phyloP scores from a whole-genome alignment of 2,329 filamentous ascomycete genomes.

The Arachnomyces sp. region DNA sequence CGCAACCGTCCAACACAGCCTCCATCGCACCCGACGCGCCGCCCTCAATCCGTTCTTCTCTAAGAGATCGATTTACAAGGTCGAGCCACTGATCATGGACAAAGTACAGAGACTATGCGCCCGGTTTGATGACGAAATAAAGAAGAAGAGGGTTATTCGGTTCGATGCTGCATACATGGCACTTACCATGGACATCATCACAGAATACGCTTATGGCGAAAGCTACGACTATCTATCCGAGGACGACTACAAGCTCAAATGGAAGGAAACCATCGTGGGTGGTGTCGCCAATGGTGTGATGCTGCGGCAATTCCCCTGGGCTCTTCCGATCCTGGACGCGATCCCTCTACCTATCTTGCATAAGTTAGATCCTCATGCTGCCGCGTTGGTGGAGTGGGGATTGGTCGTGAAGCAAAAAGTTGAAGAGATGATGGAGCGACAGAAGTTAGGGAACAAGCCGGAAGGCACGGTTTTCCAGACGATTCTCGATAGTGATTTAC shows the following conservation, averaged over 20 bases:
- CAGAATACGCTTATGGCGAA: conserved; percentile 31
- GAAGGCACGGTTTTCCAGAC: conserved; percentile 1
- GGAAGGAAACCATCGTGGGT: conserved; percentile 19
- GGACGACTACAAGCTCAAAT: conserved; percentile 18
- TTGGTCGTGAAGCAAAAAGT: neutral
- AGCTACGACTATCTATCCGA: conserved; percentile 24
- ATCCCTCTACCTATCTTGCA: conserved; percentile 9
- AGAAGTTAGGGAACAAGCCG: conserved; percentile 3
- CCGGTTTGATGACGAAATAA: conserved; percentile 17
- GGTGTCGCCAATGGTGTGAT: conserved; percentile 7
- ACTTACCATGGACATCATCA: conserved; percentile 31
- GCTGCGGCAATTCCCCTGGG: conserved; percentile 18
- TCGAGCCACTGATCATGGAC: conserved; percentile 31
- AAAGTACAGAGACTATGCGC: conserved; percentile 25
- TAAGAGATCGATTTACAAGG: conserved; percentile 25
- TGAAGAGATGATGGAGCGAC: conserved; percentile 5
- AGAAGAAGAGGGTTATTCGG: conserved; percentile 9
- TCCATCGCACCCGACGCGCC: conserved; percentile 36
- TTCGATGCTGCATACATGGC: conserved; percentile 22
- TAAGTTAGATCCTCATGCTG: no score
- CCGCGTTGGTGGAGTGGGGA: no score
- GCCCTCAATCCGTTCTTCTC: conserved; percentile 41
- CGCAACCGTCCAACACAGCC: conserved; percentile 32
- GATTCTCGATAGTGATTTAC: conserved; percentile 17
- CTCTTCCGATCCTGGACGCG: conserved; percentile 14